Base-by-base conservation (phyloP, 768 basidiomycete species). In the Psilocybe sp. region DNA sequence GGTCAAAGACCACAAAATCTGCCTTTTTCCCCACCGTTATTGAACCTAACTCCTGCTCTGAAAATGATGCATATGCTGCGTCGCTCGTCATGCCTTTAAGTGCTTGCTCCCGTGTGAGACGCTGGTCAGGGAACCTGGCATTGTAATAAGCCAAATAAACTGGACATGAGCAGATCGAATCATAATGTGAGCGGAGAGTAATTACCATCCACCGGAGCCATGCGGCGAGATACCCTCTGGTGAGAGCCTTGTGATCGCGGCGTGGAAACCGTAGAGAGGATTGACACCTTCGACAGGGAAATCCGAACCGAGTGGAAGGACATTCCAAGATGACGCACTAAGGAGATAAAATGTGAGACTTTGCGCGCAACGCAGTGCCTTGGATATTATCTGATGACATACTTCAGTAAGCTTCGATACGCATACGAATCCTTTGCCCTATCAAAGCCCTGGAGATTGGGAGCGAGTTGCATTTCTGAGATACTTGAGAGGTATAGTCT, bases 361-460 rank as follows among this genome's bases (percentile, higher is more conserved):
- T 28, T 28, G 23, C n/a, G n/a, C n/a, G n/a, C n/a, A n/a, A n/a
- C n/a, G n/a, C n/a, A n/a, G n/a, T n/a, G n/a, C n/a, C n/a, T n/a
- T n/a, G n/a, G n/a, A n/a, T n/a, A n/a, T n/a, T n/a, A n/a, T 28
- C 4, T 28, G 7, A 28, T 28, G 23, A 28, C 23, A 28, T 7
- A 28, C 40, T 54, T 62, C 28, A 92, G 69, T 40, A 94, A 75
- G 0, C 84, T 80, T 54, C 82, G 82, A 72, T 93, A 97, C 0
- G 92, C 92, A 58, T 96, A 97, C 1, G 94, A 89, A n/a, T 89
- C 87, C 64, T 79, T 84, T 47, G 95, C 85, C n/a, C 95, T 74
- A 39, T 87, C 79, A 0, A 83, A 70, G 1, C 95, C 92, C 89
- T 90, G 39, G 11, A 23, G n/a, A 46, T 43, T 11, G 16, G 33